Evolutionary conservation across 768 basidiomycete genomes (phyloP).

Genomic region (Pleurotus tuoliensis): DNA sequence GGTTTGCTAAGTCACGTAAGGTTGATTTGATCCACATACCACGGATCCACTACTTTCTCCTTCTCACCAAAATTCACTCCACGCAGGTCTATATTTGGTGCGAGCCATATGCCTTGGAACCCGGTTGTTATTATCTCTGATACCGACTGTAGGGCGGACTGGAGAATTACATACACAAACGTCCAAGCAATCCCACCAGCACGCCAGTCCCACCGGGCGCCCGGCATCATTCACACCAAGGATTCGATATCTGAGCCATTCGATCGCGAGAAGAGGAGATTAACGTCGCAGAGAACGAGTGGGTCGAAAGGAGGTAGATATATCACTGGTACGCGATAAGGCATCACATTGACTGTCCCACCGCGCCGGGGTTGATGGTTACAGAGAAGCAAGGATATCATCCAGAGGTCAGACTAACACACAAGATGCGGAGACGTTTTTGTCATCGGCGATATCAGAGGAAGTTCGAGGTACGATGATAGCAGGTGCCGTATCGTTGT

Average conservation of each 20-base stretch:
- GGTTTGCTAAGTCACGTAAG: background rate
- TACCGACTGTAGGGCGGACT: background rate
- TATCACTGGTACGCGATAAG: background rate
- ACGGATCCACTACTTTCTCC: conserved; percentile 5
- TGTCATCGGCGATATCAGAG: background rate
- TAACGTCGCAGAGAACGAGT: conserved; percentile 1
- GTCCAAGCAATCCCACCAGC: conserved; percentile 4
- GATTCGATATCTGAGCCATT: background rate
- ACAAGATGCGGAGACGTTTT: background rate
- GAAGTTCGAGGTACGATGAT: conserved; percentile 2
- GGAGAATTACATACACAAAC: background rate
- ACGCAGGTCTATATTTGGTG: background rate
- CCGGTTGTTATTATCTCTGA: background rate
- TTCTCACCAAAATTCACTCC: background rate
- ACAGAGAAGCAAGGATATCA: conserved; percentile 2
- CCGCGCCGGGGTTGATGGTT: conserved; percentile 6
- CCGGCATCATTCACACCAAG: conserved; percentile 1
- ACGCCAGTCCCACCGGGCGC: conserved; percentile 2
- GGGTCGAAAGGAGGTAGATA: conserved; percentile 3
- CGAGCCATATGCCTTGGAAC: conserved; percentile 1
- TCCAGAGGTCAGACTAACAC: conserved; percentile 1
- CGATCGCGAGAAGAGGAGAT: conserved; percentile 3
- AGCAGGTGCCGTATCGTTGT: background rate
- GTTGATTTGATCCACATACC: background rate
- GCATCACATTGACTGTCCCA: background rate